Percentiles rank a stretch among this genome's conserved stretches.
These are phyloP conservation scores for Hypoxylon intermedium DNA, from an alignment of 495 filamentous ascomycete genomes.

Conservation along the genomic window DNA sequence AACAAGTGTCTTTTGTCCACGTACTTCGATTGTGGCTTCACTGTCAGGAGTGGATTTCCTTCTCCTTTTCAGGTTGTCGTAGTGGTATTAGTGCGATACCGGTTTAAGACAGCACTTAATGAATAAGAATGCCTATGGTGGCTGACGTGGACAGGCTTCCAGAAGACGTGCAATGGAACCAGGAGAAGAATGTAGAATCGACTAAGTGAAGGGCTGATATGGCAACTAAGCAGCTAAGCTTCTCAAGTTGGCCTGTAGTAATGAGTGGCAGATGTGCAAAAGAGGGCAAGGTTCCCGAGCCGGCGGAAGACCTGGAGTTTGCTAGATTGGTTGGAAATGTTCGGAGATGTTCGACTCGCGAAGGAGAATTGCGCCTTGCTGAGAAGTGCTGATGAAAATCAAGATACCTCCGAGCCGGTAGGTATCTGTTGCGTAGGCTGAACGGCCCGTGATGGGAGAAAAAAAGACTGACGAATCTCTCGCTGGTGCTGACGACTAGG, in stretches of 20 bases:
- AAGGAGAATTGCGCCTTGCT: conserved; percentile 29
- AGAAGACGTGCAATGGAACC: conserved; percentile 15
- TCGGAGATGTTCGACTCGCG: conserved; percentile 16
- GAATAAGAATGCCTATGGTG: conserved; percentile 25
- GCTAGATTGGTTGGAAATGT: conserved; percentile 34
- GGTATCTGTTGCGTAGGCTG: conserved; percentile 26
- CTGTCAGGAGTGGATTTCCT: conserved; percentile 19
- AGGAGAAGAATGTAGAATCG: conserved; percentile 21
- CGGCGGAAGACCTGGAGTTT: conserved; percentile 39
- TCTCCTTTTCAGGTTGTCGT: conserved; percentile 19
- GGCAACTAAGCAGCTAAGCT: conserved; percentile 31
- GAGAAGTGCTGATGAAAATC: conserved; percentile 6
- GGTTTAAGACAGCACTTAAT: conserved; percentile 10
- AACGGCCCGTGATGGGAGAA: conserved; percentile 19
- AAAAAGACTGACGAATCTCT: conserved; percentile 38
- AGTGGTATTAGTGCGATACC: conserved; percentile 14
- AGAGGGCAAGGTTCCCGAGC: conserved; percentile 37
- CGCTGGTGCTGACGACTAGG: conserved; percentile 30
- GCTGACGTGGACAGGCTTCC: conserved; percentile 28
- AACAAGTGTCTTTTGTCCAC: conserved; percentile 14
- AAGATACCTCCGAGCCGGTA: conserved; percentile 27
- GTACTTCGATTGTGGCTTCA: conserved; percentile 32
- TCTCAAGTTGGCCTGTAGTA: conserved; percentile 4
- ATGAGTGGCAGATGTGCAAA: conserved; percentile 26
- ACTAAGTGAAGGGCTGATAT: conserved; percentile 10